phyloP scores from a whole-genome alignment of 2,329 filamentous ascomycete genomes.

The Exophiala lecanii-corni region DNA sequence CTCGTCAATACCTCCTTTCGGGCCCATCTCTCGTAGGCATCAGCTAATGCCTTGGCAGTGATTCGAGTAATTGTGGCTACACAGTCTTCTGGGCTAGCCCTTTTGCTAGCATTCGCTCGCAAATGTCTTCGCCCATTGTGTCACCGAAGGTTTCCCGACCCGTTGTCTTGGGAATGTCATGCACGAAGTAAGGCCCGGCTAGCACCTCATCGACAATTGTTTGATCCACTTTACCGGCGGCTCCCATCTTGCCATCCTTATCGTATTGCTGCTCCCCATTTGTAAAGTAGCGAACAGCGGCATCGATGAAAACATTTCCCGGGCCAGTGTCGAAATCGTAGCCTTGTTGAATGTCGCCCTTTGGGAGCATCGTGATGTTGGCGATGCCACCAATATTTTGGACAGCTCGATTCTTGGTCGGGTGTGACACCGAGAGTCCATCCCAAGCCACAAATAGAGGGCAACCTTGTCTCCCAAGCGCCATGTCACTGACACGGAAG shows the following conservation, averaged over 20 bases:
- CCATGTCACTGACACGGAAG: conserved; percentile 27
- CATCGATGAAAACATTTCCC: conserved; percentile 54
- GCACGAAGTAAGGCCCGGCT: conserved; percentile 46
- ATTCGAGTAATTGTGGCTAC: conserved; percentile 57
- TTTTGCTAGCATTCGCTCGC: conserved; percentile 41
- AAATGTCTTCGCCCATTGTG: conserved; percentile 49
- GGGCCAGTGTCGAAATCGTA: conserved; percentile 54
- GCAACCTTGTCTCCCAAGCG: conserved; percentile 27
- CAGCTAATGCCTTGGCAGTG: conserved; percentile 54
- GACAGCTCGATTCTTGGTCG: conserved; percentile 24
- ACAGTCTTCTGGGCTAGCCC: conserved; percentile 48
- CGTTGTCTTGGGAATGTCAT: conserved; percentile 52
- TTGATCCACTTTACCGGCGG: conserved; percentile 47
- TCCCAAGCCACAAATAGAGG: conserved; percentile 27
- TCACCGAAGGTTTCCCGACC: conserved; percentile 58
- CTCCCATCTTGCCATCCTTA: conserved; percentile 47
- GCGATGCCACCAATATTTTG: conserved; percentile 28
- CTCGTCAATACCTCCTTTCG: conserved; percentile 29
- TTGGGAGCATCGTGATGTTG: conserved; percentile 29
- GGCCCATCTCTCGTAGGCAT: conserved; percentile 45
- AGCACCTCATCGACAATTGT: conserved; percentile 50
- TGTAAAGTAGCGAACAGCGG: conserved; percentile 51
- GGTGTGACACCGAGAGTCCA: conserved; percentile 20
- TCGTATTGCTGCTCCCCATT: conserved; percentile 49
- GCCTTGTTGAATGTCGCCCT: conserved; percentile 36